Evolutionary conservation across 106 monocot genomes (phyloP).

Genomic region (Dendrobium officinale): DNA sequence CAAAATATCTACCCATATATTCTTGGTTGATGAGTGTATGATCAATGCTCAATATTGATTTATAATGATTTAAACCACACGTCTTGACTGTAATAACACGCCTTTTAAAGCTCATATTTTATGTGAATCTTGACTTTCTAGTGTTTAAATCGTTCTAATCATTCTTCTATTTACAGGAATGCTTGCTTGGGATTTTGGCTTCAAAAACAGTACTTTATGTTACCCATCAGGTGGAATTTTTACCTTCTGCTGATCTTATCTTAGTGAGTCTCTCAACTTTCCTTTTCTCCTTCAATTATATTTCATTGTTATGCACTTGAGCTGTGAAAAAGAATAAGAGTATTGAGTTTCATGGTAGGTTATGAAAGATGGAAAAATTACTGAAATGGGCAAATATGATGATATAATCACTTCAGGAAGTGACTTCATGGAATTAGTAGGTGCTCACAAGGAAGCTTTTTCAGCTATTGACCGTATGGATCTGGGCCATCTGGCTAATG

Average conservation of each 20-base stretch:
- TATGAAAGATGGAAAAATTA: slow-evolving; percentile 76
- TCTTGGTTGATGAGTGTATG: no score
- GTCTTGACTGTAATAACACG: neutral
- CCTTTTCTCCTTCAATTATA: neutral
- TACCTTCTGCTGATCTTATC: slow-evolving; percentile 88
- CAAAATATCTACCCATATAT: no score
- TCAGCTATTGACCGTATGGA: slow-evolving; percentile 37
- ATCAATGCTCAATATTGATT: neutral
- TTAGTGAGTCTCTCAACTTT: slow-evolving; percentile 42
- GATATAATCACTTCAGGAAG: slow-evolving; percentile 69
- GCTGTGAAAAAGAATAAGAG: neutral
- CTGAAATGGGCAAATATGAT: slow-evolving; percentile 70
- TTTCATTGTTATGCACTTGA: neutral
- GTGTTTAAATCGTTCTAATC: neutral
- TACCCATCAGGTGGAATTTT: slow-evolving; percentile 91
- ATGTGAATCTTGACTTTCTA: neutral
- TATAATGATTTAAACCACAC: neutral
- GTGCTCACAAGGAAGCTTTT: slow-evolving; percentile 74
- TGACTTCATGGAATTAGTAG: slow-evolving; percentile 81
- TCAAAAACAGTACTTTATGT: slow-evolving; percentile 88
- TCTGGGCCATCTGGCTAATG: neutral
- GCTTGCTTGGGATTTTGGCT: slow-evolving; percentile 54
- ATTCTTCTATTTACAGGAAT: slow-evolving; percentile 40
- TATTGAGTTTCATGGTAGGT: slow-evolving; percentile 21
- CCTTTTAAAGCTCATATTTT: neutral